These are phyloP conservation scores for Tricholoma saponaceum DNA, from an alignment of 768 basidiomycete species.

Conservation along the genomic window DNA sequence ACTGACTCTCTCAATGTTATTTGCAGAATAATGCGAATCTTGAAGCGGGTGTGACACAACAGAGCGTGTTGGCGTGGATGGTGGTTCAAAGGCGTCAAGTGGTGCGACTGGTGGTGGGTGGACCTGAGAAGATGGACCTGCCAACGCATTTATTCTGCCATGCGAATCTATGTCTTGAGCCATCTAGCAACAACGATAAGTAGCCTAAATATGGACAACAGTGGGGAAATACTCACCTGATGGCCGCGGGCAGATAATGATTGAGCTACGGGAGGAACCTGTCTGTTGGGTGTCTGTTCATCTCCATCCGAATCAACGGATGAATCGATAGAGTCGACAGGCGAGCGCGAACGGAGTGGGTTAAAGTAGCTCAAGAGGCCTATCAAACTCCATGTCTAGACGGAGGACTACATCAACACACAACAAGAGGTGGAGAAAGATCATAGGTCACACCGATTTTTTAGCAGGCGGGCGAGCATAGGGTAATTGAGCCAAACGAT, in stretches of 20 bases:
- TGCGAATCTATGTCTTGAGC: constrained; percentile 11
- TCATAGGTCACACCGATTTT: constrained; percentile 42
- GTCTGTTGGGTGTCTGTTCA: constrained; percentile 9
- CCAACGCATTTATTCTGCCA: constrained; percentile 1
- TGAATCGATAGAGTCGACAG: constrained; percentile 12
- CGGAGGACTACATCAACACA: constrained; percentile 2
- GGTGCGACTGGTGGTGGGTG: constrained; percentile 7
- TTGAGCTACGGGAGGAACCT: constrained; percentile 12
- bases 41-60: constrained; percentile 7
- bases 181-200: constrained; percentile 11
- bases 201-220: neutral
- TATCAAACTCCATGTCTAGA: constrained; percentile 48
- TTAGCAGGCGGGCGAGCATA: constrained; percentile 44
- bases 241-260: constrained; percentile 23
- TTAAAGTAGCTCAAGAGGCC: constrained; percentile 49
- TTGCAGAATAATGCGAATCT: constrained; percentile 28
- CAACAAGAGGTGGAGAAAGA: neutral
- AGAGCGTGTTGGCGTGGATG: constrained; percentile 2
- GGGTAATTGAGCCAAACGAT: constrained; percentile 44
- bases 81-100: constrained; percentile 6
- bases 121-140: neutral
- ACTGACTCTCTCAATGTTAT: constrained; percentile 45
- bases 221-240: constrained; percentile 17
- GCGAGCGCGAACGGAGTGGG: constrained; percentile 35
- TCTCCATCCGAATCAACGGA: constrained; percentile 17